Evolutionary conservation across 192 early-diverging fungal genomes (phyloP).

Genomic region (Coemansia sp.): DNA sequence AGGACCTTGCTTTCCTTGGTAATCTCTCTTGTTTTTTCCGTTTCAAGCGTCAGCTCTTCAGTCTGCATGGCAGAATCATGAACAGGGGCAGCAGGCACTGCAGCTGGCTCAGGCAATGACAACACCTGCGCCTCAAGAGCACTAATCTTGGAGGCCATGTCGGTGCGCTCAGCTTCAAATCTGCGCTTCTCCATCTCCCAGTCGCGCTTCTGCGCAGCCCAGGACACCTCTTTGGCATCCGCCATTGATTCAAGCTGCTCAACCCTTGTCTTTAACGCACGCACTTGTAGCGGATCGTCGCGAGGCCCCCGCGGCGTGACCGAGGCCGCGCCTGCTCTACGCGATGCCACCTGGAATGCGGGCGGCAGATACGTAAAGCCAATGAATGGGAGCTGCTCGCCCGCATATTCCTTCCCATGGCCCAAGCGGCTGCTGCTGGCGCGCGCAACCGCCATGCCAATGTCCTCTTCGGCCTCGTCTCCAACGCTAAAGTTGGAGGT

Average conservation of each 20-base stretch:
- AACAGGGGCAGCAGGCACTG: slow-evolving; percentile 16
- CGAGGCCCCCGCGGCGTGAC: slow-evolving; percentile 33
- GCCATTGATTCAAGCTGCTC: slow-evolving; percentile 39
- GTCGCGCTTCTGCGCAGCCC: slow-evolving; percentile 22
- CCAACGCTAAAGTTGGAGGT: slow-evolving; percentile 86
- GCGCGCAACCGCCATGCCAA: slow-evolving; percentile 48
- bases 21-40: background rate
- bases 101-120: slow-evolving; percentile 11
- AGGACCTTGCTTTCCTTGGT: background rate
- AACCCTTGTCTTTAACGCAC: slow-evolving; percentile 17
- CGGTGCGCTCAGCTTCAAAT: slow-evolving; percentile 20
- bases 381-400: slow-evolving; percentile 81
- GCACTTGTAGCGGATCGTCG: slow-evolving; percentile 36
- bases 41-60: background rate
- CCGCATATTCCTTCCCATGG: slow-evolving; percentile 65
- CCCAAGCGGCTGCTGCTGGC: slow-evolving; percentile 53
- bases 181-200: slow-evolving; percentile 35
- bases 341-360: slow-evolving; percentile 10
- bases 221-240: slow-evolving; percentile 5
- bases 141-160: slow-evolving; percentile 16
- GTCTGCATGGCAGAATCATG: slow-evolving; percentile 45
- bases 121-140: slow-evolving; percentile 28
- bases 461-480: slow-evolving; percentile 67
- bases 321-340: background rate
- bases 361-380: slow-evolving; percentile 73